Base-by-base conservation (phyloP, 208 protist genomes). In the Porcisia hertigi region DNA sequence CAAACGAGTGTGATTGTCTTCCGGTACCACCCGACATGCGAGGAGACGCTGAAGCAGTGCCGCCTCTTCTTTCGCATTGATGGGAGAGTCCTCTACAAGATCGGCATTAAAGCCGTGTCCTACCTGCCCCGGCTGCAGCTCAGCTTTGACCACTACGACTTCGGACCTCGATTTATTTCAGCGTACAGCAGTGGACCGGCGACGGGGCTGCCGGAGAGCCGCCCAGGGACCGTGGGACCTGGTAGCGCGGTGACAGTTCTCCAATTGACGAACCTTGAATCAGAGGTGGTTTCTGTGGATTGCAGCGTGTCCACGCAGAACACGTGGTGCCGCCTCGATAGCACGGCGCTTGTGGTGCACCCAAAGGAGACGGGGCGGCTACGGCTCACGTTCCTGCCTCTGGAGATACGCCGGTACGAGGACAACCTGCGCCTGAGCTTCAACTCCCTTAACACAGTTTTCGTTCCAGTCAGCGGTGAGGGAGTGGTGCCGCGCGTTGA, bases 381-480 rank as follows among this genome's bases (percentile, higher is more conserved):
- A 39, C 79, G 75, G 59, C 78, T 99, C 30, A 77, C 62, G 55
- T 99, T 99, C 79, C 83, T 75, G 64, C 98, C 98, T 2, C 72
- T 64, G 18, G 95, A 98, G 57, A 81, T 90, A 3, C 89, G 87
- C 16, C 76, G 73, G 39, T 98, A 98, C 86, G 82, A 78, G n/a
- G 95, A 97, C 72, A 88, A 87, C 75, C 77, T 99, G 55, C 86
- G 86, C 53, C 94, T 99, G 81, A 66, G 97, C 67, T 79, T 99
- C 47, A 99, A 99, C 79, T 95, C 95, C 41, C 84, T 96, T 20
- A 90, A 94, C 71, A 91, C 92, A 1, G 83, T 94, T 9, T 88
- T 84, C 58, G 83, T 99, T 36, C 77, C 81, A 18, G 76, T 99
- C 41, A 63, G 34, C 47, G 98, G 98, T 45, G 97, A 99, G 73